Conservation (phyloP, 345 rosid species). For the Sonneratia alba region DNA sequence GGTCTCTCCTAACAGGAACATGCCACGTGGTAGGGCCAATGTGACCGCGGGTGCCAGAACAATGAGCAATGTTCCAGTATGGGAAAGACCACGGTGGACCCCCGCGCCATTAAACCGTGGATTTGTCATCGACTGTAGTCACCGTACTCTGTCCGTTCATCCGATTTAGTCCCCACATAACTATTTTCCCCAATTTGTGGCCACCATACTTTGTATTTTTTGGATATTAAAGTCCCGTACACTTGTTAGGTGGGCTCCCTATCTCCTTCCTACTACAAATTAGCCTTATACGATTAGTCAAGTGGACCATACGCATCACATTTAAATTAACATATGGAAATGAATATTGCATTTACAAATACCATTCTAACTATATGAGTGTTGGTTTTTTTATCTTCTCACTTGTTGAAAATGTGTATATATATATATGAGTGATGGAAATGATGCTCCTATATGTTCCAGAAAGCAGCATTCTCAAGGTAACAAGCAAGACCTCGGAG, state of each 20-base stretch:
- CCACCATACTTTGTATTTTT: not conserved
- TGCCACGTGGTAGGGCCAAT: conserved; percentile 8
- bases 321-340: too few relatives aligned
- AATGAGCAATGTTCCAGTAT: conserved; percentile 4
- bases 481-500: not conserved
- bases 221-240: not conserved
- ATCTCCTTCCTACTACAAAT: too few relatives aligned
- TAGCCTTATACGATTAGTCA: too few relatives aligned
- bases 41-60: not conserved
- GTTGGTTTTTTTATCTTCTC: too few relatives aligned
- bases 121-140: not conserved
- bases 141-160: not conserved
- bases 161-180: not conserved
- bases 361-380: too few relatives aligned
- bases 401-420: too few relatives aligned
- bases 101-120: not conserved
- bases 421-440: too few relatives aligned
- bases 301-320: too few relatives aligned
- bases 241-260: too few relatives aligned
- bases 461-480: not conserved
- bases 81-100: not conserved
- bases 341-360: too few relatives aligned
- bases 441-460: not conserved
- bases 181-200: not conserved
- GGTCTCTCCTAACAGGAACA: not conserved